Conservation (phyloP, 257 asterid genomes). For the Cinchona pubescens region DNA sequence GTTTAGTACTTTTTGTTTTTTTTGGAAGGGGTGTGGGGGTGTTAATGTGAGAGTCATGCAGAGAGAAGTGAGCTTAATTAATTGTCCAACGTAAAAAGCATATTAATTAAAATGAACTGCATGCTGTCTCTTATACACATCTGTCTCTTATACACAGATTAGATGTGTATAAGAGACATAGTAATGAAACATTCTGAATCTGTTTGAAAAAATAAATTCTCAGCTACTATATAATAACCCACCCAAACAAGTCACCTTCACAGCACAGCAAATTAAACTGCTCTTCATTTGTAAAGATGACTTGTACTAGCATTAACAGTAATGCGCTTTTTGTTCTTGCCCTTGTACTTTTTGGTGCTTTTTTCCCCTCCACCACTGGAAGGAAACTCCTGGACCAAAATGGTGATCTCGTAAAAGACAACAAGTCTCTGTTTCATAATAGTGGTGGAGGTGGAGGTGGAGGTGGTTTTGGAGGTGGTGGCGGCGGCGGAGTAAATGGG, state of each 20-base stretch:
- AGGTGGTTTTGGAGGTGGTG: background rate
- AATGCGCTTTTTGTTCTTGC: background rate
- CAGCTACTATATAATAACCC: background rate
- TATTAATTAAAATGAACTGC: too few species aligned
- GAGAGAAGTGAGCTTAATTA: too few species aligned
- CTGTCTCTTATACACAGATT: too few species aligned
- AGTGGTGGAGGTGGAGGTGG: conserved; percentile 1
- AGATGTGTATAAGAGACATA: too few species aligned
- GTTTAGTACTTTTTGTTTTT: too few species aligned
- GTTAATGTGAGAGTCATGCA: too few species aligned
- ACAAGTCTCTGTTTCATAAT: background rate
- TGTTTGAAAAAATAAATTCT: too few species aligned
- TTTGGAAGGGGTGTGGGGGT: too few species aligned
- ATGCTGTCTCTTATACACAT: too few species aligned
- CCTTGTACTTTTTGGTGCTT: background rate
- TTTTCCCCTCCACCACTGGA: background rate
- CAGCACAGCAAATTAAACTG: background rate
- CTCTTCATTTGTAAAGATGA: background rate
- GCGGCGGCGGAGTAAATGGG: background rate
- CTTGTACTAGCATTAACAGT: too few species aligned
- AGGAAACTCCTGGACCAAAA: background rate
- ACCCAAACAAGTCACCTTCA: background rate
- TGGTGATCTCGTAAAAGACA: background rate
- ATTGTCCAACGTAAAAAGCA: too few species aligned
- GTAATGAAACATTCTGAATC: too few species aligned